Evolutionary conservation across 179 eudicot species (phyloP).

Genomic region (Vitellaria paradoxa): DNA sequence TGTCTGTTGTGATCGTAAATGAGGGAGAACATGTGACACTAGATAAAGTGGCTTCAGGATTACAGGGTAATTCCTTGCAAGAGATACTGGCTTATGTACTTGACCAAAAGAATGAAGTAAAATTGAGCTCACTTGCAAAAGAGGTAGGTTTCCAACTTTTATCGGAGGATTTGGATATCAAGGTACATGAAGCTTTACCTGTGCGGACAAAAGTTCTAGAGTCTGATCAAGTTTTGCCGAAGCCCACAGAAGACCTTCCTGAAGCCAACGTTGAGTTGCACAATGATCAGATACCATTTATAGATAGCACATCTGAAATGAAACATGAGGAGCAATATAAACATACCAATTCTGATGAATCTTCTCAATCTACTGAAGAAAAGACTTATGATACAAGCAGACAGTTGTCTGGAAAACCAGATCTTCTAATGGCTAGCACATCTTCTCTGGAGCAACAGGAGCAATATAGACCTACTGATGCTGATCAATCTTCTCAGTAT

Average conservation of each 20-base stretch:
- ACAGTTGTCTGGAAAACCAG: constrained; percentile 23
- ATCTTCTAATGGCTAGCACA: constrained; percentile 18
- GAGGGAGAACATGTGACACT: constrained; percentile 53
- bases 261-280: constrained; percentile 24
- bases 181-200: constrained; percentile 39
- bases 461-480: constrained; percentile 23
- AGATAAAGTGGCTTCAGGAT: constrained; percentile 36
- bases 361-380: too few relatives aligned
- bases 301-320: constrained; percentile 18
- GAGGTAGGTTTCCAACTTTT: constrained; percentile 88
- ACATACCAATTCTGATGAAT: too few relatives aligned
- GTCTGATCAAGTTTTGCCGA: constrained; percentile 29
- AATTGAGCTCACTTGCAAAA: constrained; percentile 75
- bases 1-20: constrained; percentile 57
- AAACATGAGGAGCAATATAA: constrained; percentile 23
- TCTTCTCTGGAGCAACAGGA: constrained; percentile 21
- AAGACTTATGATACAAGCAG: constrained; percentile 19
- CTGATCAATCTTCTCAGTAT: constrained; percentile 24
- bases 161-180: constrained; percentile 71
- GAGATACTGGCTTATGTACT: constrained; percentile 64
- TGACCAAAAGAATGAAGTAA: constrained; percentile 46
- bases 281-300: constrained; percentile 20
- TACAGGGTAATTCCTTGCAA: constrained; percentile 60
- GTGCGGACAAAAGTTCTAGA: constrained; percentile 28
- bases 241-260: constrained; percentile 25